Percentiles rank a stretch among this genome's conserved stretches.
Conservation (phyloP, 768 basidiomycete species). For the Mycena chlorophos region DNA sequence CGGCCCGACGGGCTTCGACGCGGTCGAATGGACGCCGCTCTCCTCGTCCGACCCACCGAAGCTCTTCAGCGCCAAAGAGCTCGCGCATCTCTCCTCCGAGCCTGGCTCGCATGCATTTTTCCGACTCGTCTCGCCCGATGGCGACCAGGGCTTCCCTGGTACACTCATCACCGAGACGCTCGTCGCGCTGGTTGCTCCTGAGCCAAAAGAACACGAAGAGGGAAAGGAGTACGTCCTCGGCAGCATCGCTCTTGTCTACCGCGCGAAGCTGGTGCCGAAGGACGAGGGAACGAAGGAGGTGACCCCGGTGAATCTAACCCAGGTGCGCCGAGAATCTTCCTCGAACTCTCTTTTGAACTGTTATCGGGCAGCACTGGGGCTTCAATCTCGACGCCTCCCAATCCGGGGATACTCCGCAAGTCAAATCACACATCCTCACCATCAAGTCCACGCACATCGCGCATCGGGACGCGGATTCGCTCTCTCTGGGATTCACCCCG, state of each 20-base stretch:
- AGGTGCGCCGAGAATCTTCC: conserved; percentile 42
- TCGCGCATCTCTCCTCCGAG: conserved; percentile 40
- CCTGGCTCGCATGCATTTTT: conserved; percentile 50
- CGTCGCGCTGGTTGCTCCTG: conserved; percentile 47
- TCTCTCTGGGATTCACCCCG: conserved; percentile 56
- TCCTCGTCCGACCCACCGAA: conserved; percentile 37
- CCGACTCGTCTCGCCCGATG: conserved; percentile 56
- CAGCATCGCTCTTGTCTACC: conserved; percentile 65
- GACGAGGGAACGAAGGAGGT: conserved; percentile 43
- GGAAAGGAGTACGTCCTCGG: conserved; percentile 54
- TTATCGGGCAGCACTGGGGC: conserved; percentile 65
- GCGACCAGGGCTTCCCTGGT: conserved; percentile 74
- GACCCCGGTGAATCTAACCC: conserved; percentile 75
- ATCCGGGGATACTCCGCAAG: conserved; percentile 36
- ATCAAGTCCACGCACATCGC: conserved; percentile 57
- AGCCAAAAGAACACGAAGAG: conserved; percentile 27
- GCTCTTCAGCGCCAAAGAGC: conserved; percentile 60
- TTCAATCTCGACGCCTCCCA: conserved; percentile 78
- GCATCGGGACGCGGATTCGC: conserved; percentile 48
- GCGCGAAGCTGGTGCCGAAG: conserved; percentile 51
- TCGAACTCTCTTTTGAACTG: conserved; percentile 1
- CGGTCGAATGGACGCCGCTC: conserved; percentile 51
- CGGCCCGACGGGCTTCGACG: conserved; percentile 67
- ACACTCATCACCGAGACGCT: conserved; percentile 59
- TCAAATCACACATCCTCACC: conserved; percentile 50